Evolutionary conservation across 2,329 filamentous ascomycete species (phyloP), one percentile per base, ranked within the genome.

Genomic region (Tympanopsis confertula): DNA sequence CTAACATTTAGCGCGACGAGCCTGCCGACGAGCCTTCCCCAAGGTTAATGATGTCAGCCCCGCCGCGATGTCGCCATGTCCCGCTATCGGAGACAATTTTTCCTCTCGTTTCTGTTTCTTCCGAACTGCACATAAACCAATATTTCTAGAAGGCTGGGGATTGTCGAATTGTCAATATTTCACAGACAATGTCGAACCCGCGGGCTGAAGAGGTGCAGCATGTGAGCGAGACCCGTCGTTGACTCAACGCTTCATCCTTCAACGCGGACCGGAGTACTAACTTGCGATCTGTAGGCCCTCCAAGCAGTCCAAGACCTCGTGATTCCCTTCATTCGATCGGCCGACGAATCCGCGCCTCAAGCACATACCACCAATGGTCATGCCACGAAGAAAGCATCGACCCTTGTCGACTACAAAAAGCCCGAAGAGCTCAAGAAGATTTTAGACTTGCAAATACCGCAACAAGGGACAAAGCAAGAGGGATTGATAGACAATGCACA

Each of bases 401-500:
- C 72, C n/a, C 61, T 88, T 4, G 72, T 86, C 2, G 68, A 85
- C 44, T 60, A 70, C 12, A 65, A 74, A 45, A 68, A 64, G 38
- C 82, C 82, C 0, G 65, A 71, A 26, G 66, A 72, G 14, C 57
- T 81, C 13, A 55, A 62, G 2, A 63, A 71, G 33, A 64, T 74
- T 36, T 61, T 82, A 43, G 60, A 69, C 10, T 63, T 85, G 29
- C 59, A 71, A 5, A 62, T 86, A 4, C 78, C 82, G 0, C 49
- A 59, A 2, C 60, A 67, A 28, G 78, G 74, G 5, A 64, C 62
- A 43, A 82, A 79, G 1, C 82, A 82, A 47, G 73, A 83, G 32
- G 89, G 88, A 0, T 63, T 95, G 20, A 63, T 94, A 19, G 68
- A 76, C 22, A 74, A 75, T 3, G 70, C 94, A 35, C 65, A 77